phyloP scores from a whole-genome alignment of 1,284 basidiomycete genomes.

The Apiotrichum gamsii region DNA sequence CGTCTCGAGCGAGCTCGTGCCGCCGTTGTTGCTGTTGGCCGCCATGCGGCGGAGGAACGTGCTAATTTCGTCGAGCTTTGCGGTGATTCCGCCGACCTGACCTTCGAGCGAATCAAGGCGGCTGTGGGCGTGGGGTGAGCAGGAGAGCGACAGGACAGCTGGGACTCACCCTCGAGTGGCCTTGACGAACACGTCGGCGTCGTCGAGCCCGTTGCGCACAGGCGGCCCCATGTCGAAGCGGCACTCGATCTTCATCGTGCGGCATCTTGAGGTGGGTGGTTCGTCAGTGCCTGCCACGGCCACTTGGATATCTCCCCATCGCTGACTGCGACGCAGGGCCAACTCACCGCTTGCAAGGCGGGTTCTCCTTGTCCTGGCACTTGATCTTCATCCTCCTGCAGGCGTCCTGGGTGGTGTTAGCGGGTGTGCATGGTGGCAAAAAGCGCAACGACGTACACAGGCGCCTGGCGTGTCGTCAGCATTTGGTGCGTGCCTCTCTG shows the following conservation, averaged over 20 bases:
- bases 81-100: conserved; percentile 1
- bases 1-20: too few species aligned
- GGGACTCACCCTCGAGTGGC: not conserved
- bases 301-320: too few species aligned
- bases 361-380: conserved; percentile 24
- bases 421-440: too few species aligned
- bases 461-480: conserved; percentile 1
- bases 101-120: conserved; percentile 10
- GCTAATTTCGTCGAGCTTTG: conserved; percentile 7
- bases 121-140: not conserved
- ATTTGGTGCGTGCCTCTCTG: too few species aligned
- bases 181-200: not conserved
- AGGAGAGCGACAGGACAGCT: not conserved
- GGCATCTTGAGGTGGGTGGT: too few species aligned
- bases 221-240: conserved; percentile 7
- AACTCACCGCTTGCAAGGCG: conserved; percentile 24
- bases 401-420: conserved; percentile 13
- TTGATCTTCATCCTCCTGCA: conserved; percentile 24
- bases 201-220: not conserved
- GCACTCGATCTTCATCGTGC: conserved; percentile 17
- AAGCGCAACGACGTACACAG: too few species aligned
- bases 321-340: too few species aligned
- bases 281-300: too few species aligned
- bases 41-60: not conserved
- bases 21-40: too few species aligned